phyloP scores from a whole-genome alignment of 2,329 filamentous ascomycete genomes.

The Aureobasidium sp. region DNA sequence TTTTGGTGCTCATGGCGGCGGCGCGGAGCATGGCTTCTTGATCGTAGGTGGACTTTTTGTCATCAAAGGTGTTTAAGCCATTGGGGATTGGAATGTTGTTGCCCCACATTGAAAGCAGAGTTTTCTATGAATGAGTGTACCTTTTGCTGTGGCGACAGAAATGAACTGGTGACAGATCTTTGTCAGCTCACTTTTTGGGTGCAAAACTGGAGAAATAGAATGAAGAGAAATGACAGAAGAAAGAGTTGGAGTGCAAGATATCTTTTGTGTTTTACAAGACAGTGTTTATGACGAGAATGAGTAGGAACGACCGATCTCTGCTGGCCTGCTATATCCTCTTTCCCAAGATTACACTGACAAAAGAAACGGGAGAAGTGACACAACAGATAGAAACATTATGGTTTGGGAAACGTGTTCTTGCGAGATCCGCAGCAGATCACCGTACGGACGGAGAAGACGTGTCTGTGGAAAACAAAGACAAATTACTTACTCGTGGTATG shows the following conservation, averaged over 20 bases:
- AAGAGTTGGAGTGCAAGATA: background rate
- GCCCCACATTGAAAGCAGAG: constrained; percentile 1
- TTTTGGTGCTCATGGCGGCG: background rate
- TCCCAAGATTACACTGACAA: no score
- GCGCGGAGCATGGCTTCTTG: constrained; percentile 11
- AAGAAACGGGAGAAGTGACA: background rate
- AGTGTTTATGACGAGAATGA: background rate
- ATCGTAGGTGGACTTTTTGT: background rate
- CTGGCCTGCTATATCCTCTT: background rate
- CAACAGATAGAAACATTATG: background rate
- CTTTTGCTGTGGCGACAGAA: background rate
- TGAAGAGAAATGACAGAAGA: background rate
- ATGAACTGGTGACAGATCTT: background rate
- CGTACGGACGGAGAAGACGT: no score
- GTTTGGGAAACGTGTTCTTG: background rate
- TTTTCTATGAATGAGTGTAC: background rate
- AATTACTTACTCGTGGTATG: background rate
- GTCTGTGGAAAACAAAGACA: background rate
- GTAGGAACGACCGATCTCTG: background rate
- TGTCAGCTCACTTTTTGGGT: background rate
- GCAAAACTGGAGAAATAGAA: background rate
- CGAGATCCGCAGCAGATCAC: no score
- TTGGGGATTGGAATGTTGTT: constrained; percentile 11
- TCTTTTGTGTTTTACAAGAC: background rate
- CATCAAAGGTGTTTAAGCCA: background rate